A percentile compares a stretch with the other conserved stretches of the same genome.
These are phyloP conservation scores for Gossypioides kirkii DNA, from an alignment of 345 rosid species.

Conservation along the genomic window DNA sequence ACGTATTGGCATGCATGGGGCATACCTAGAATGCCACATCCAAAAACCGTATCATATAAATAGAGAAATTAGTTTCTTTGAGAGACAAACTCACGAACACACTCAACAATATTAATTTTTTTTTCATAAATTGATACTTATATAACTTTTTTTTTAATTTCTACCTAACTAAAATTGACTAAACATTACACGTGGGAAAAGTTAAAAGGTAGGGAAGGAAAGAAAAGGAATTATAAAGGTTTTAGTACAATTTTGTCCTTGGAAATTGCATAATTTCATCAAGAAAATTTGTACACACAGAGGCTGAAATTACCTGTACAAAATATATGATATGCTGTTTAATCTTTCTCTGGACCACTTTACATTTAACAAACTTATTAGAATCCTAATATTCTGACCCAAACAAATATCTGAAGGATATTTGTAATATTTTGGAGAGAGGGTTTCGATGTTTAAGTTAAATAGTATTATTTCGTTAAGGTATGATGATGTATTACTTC, in stretches of 20 bases:
- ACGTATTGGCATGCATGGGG: rapidly evolving
- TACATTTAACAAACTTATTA: no score
- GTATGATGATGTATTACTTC: background rate
- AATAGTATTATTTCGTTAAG: background rate
- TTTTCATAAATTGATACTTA: no score
- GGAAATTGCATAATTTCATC: background rate
- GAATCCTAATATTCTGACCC: no score
- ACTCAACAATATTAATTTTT: no score
- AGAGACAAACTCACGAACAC: no score
- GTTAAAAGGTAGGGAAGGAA: background rate
- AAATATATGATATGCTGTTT: background rate
- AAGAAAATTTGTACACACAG: background rate
- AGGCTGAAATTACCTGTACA: background rate
- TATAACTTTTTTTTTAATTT: background rate
- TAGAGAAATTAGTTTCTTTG: no score
- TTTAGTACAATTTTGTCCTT: constrained; percentile 9
- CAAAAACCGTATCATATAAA: no score
- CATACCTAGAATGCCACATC: no score
- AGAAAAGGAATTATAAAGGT: background rate
- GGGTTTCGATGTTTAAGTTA: no score
- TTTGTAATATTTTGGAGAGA: no score
- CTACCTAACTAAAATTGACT: constrained; percentile 18
- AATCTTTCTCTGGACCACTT: constrained; percentile 15
- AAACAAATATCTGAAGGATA: no score
- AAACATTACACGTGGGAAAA: constrained; percentile 30